Conservation (phyloP, 768 basidiomycete species). For the Russula olivacea region DNA sequence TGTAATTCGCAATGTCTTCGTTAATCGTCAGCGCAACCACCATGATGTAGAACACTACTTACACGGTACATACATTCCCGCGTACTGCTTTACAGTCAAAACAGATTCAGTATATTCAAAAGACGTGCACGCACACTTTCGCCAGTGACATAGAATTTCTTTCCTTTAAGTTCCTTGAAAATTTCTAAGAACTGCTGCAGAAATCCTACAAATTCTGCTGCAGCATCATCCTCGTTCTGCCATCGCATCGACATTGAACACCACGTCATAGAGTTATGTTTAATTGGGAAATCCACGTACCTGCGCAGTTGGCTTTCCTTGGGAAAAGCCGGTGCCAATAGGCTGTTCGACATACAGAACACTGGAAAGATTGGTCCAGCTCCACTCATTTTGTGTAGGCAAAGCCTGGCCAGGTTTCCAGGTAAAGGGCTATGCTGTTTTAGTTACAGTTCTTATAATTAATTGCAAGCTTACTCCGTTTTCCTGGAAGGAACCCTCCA, state of each 20-base stretch:
- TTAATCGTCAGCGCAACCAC: neutral
- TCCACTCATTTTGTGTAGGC: slow-evolving; percentile 58
- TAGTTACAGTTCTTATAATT: neutral
- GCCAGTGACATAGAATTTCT: slow-evolving; percentile 63
- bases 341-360: slow-evolving; percentile 75
- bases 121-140: slow-evolving; percentile 54
- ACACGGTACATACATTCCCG: slow-evolving; percentile 64
- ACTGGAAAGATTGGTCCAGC: slow-evolving; percentile 78
- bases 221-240: slow-evolving; percentile 50
- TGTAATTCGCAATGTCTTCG: slow-evolving; percentile 68
- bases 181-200: slow-evolving; percentile 70
- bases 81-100: slow-evolving; percentile 44
- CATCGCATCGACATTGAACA: neutral
- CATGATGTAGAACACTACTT: slow-evolving; percentile 34
- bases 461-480: slow-evolving; percentile 50
- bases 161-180: slow-evolving; percentile 65
- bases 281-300: slow-evolving; percentile 25
- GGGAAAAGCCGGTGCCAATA: slow-evolving; percentile 73
- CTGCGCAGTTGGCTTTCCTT: slow-evolving; percentile 55
- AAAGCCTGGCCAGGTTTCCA: slow-evolving; percentile 60
- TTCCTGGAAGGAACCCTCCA: slow-evolving; percentile 70
- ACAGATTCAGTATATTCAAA: neutral
- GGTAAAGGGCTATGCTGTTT: slow-evolving; percentile 48
- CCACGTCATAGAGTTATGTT: neutral
- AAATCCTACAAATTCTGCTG: slow-evolving; percentile 53